Evolutionary conservation across 768 basidiomycete genomes (phyloP).

Genomic region (Psilocybe sp.): DNA sequence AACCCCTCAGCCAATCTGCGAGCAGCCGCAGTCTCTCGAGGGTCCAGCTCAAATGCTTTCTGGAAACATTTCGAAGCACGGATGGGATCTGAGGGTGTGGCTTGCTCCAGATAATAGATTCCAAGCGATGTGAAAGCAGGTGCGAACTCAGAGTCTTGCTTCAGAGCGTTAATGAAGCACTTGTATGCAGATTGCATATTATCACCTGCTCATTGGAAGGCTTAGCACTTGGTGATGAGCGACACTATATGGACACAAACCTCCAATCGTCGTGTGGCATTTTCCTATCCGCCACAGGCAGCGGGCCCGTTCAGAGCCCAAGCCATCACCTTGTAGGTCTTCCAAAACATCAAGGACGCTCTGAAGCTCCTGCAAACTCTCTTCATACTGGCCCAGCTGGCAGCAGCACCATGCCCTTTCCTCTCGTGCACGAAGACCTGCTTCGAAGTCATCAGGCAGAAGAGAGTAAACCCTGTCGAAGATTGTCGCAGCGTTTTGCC

Average conservation of each 20-base stretch:
- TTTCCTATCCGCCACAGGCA: constrained; percentile 85
- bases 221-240: constrained; percentile 1
- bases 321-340: constrained; percentile 42
- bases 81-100: constrained; percentile 71
- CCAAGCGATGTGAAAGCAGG: constrained; percentile 94
- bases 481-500: constrained; percentile 60
- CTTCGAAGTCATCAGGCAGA: constrained; percentile 40
- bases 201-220: constrained; percentile 29
- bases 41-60: constrained; percentile 95
- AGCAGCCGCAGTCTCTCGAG: constrained; percentile 84
- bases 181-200: constrained; percentile 68
- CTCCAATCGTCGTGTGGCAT: constrained; percentile 68
- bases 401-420: constrained; percentile 85
- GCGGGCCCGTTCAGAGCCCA: constrained; percentile 63
- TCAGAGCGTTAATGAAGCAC: constrained; percentile 76
- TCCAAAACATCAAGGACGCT: constrained; percentile 44
- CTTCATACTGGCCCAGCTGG: constrained; percentile 45
- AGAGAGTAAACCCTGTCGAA: constrained; percentile 60
- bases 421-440: constrained; percentile 66
- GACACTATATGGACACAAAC: constrained; percentile 37
- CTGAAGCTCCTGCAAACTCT: constrained; percentile 47
- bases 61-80: constrained; percentile 96
- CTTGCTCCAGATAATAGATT: constrained; percentile 75
- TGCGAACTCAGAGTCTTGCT: constrained; percentile 72
- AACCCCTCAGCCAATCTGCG: constrained; percentile 82